Percentiles rank a stretch among this genome's conserved stretches.
phyloP scores from a whole-genome alignment of 2,329 filamentous ascomycete species.

The Rhynchosporium graminicola region DNA sequence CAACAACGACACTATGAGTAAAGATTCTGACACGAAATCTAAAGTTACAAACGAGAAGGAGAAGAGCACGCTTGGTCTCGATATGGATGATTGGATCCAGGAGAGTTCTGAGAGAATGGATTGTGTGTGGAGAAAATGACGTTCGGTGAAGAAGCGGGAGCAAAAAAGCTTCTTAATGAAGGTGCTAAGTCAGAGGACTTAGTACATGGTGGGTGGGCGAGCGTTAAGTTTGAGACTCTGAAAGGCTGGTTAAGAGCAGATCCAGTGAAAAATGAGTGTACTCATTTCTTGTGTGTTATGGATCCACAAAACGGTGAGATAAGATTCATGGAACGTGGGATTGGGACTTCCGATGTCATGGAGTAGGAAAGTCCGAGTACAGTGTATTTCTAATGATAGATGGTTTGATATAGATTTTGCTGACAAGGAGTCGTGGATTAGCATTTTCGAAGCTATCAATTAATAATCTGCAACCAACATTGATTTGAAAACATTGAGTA shows the following conservation, averaged over 20 bases:
- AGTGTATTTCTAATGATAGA: too few relatives aligned
- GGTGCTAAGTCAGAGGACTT: slow-evolving; percentile 15
- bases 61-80: slow-evolving; percentile 19
- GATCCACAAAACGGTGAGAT: slow-evolving; percentile 53
- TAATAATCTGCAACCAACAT: too few relatives aligned
- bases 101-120: slow-evolving; percentile 41
- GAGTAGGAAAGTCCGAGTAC: background rate
- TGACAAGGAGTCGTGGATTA: too few relatives aligned
- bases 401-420: too few relatives aligned
- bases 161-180: slow-evolving; percentile 20
- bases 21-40: slow-evolving; percentile 15
- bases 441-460: too few relatives aligned
- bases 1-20: slow-evolving; percentile 52
- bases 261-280: slow-evolving; percentile 57
- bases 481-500: too few relatives aligned
- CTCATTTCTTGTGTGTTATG: slow-evolving; percentile 60
- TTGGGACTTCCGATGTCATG: background rate
- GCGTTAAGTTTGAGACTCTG: slow-evolving; percentile 42
- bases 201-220: slow-evolving; percentile 25
- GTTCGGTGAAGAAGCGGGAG: slow-evolving; percentile 34
- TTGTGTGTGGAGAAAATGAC: slow-evolving; percentile 45
- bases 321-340: slow-evolving; percentile 44
- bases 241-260: slow-evolving; percentile 51
- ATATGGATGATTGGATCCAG: slow-evolving; percentile 37
- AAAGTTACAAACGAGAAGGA: slow-evolving; percentile 1